Base-by-base conservation (phyloP, 768 basidiomycete species). In the Trametes cingulata region DNA sequence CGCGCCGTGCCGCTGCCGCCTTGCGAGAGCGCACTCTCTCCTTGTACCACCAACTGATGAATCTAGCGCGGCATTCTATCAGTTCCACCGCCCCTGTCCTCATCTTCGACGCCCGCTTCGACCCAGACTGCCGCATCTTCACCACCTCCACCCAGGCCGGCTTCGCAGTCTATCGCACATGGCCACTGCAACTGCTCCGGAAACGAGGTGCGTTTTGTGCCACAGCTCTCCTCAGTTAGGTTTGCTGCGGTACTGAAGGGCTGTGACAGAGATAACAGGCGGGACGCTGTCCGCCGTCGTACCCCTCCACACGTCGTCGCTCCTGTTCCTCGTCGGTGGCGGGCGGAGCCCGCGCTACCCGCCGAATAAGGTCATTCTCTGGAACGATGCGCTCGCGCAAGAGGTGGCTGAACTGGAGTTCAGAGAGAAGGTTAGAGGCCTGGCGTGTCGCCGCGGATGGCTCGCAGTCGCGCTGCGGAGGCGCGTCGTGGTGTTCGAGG, bases 361-460 rank as follows among this genome's bases (percentile, higher is more conserved):
- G 27, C 90, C 89, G 27, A 95, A 95, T 75, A 95, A 96, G 76
- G 90, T 95, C 54, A 80, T 95, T 64, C 72, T 96, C 53, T 95
- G 92, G 92, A 90, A 95, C 73, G 93, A 93, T 74, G 82, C 80
- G 3, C 74, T 82, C 3, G 84, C 84, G n/a, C 76, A 77, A 61
- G 90, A 94, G 70, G 88, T 93, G 49, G 91, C 90, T 37, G 92
- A 95, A 72, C 81, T 95, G 60, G 93, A 95, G 74, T 95, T 96
- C 69, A 81, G 90, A 67, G 93, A 94, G 74, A 79, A 81, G 58
- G 92, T 93, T 1, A 80, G 90, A 58, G 91, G 91, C 0, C 73
- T 94, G 48, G 86, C 87, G 4, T 92, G 90, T 69, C 78, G 92
- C 61, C 80, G 92, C 33, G 90, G 89, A 15, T 92, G 90, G 91